phyloP scores from a whole-genome alignment of 805 yeast species.

The Barnettozyma botsteinii region DNA sequence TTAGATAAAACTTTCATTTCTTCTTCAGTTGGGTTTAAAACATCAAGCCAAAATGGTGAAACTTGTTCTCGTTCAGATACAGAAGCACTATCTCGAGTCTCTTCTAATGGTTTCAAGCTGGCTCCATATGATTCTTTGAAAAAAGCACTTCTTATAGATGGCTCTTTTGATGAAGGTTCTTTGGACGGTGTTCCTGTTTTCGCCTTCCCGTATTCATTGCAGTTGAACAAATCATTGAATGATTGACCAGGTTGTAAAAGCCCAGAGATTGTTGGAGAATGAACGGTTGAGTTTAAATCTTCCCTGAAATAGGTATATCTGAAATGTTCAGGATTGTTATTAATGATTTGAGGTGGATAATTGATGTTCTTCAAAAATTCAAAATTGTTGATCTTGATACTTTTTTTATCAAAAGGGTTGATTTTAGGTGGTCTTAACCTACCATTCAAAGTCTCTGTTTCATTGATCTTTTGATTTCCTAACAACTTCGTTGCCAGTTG shows the following conservation, averaged over 20 bases:
- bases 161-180: conserved; percentile 2
- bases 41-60: conserved; percentile 90
- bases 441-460: conserved; percentile 51
- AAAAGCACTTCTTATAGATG: conserved; percentile 6
- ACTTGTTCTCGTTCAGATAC: conserved; percentile 16
- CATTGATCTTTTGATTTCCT: conserved; percentile 44
- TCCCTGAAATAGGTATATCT: conserved; percentile 92
- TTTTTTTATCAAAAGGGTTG: conserved; percentile 63
- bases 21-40: conserved; percentile 89
- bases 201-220: conserved; percentile 25
- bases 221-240: conserved; percentile 59
- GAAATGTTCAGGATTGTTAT: conserved; percentile 48
- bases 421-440: conserved; percentile 70
- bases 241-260: conserved; percentile 56
- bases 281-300: conserved; percentile 82
- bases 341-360: conserved; percentile 40
- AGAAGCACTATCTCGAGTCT: not conserved
- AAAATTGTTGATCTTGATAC: conserved; percentile 13
- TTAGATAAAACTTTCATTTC: conserved; percentile 90
- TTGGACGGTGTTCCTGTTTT: conserved; percentile 3
- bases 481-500: conserved; percentile 10
- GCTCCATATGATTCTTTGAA: conserved; percentile 6
- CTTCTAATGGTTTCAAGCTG: conserved; percentile 7
- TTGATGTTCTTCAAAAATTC: conserved; percentile 24
- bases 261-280: conserved; percentile 84